Evolutionary conservation across 192 early-diverging fungal genomes (phyloP).

Genomic region (Oehlia diaphana): DNA sequence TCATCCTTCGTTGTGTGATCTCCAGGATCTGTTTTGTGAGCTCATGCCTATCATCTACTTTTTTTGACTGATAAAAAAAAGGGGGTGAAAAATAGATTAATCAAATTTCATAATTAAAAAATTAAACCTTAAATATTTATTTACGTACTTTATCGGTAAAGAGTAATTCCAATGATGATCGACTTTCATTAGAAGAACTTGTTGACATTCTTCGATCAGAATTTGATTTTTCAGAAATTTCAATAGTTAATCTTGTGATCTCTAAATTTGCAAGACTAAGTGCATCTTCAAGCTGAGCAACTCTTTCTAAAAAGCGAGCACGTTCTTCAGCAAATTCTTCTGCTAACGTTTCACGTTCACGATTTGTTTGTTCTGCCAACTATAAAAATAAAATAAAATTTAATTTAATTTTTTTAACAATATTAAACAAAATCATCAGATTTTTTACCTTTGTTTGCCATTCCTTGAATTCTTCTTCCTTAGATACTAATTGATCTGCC

Average conservation of each 20-base stretch:
- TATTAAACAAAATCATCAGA: too few species aligned
- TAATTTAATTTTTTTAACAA: too few species aligned
- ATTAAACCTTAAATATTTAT: background rate
- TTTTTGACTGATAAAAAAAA: background rate
- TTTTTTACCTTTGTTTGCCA: slow-evolving; percentile 21
- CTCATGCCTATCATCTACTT: slow-evolving; percentile 22
- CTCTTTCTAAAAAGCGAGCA: background rate
- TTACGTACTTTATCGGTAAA: slow-evolving; percentile 2
- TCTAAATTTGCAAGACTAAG: slow-evolving; percentile 28
- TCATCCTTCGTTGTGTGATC: slow-evolving; percentile 29
- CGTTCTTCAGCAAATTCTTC: slow-evolving; percentile 22
- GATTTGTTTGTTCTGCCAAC: slow-evolving; percentile 12
- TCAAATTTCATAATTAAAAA: background rate
- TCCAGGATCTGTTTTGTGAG: slow-evolving; percentile 27
- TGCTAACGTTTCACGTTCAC: slow-evolving; percentile 12
- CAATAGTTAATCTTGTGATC: slow-evolving; percentile 24
- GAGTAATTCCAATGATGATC: slow-evolving; percentile 10
- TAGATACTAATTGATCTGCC: slow-evolving; percentile 19
- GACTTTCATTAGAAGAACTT: background rate
- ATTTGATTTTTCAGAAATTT: slow-evolving; percentile 19
- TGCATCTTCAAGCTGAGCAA: slow-evolving; percentile 30
- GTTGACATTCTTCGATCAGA: background rate
- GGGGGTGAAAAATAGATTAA: too few species aligned
- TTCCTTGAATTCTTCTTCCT: slow-evolving; percentile 25
- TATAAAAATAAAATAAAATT: background rate